Evolutionary conservation across 1,284 basidiomycete species (phyloP).

Genomic region (Grifola frondosa): DNA sequence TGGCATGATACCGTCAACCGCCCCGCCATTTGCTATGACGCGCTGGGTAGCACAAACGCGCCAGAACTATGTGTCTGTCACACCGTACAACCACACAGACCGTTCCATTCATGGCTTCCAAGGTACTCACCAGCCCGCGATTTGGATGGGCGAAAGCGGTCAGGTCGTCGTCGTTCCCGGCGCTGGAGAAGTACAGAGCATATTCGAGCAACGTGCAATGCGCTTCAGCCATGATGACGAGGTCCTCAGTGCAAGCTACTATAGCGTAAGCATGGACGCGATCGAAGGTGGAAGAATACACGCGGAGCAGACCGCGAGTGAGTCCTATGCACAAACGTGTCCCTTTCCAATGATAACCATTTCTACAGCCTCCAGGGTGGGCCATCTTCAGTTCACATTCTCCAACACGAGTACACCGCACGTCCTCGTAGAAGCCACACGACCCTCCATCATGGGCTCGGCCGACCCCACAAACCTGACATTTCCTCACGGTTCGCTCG

Average conservation of each 20-base stretch:
- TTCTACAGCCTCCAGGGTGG: conserved; percentile 68
- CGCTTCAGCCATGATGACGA: conserved; percentile 59
- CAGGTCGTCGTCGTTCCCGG: conserved; percentile 67
- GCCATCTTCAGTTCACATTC: conserved; percentile 77
- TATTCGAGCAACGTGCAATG: conserved; percentile 64
- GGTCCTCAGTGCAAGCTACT: conserved; percentile 65
- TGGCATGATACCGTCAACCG: conserved; percentile 69
- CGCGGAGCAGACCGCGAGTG: conserved; percentile 73
- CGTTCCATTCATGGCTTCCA: conserved; percentile 70
- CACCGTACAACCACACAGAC: conserved; percentile 75
- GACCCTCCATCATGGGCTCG: conserved; percentile 61
- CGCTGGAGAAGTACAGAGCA: conserved; percentile 46
- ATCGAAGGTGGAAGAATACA: conserved; percentile 49
- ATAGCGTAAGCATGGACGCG: conserved; percentile 60
- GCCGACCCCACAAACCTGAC: conserved; percentile 59
- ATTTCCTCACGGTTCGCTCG: conserved; percentile 58
- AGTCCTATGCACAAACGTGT: conserved; percentile 27
- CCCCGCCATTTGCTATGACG: conserved; percentile 81
- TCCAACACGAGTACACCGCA: conserved; percentile 48
- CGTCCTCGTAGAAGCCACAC: conserved; percentile 69
- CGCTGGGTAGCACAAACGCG: conserved; percentile 77
- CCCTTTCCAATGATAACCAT: conserved; percentile 3
- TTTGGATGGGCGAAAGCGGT: conserved; percentile 89
- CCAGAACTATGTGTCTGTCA: conserved; percentile 72
- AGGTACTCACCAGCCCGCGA: conserved; percentile 81